Evolutionary conservation across 305 asterid genomes (phyloP).

Genomic region (Fraxinus baroniana): DNA sequence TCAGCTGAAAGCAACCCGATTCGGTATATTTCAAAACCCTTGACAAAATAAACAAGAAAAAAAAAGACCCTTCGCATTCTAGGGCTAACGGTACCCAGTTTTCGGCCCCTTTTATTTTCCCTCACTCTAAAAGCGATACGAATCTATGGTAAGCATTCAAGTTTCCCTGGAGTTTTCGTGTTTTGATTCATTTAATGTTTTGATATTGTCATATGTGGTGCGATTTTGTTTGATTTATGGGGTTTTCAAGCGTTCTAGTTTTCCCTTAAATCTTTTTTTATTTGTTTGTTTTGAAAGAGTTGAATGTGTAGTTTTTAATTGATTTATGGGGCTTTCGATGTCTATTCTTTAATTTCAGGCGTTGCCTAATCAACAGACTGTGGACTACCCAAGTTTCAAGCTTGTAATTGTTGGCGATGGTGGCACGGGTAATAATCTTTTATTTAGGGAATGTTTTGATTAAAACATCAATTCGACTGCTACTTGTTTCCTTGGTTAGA

Average conservation of each 20-base stretch:
- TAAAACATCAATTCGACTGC: not conserved
- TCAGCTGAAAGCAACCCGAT: slow-evolving; percentile 33
- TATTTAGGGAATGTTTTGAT: not conserved
- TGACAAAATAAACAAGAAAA: not conserved
- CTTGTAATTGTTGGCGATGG: slow-evolving; percentile 83
- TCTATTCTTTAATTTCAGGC: slow-evolving; percentile 33
- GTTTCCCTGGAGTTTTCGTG: not conserved
- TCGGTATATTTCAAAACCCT: slow-evolving; percentile 15
- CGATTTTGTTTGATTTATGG: not conserved
- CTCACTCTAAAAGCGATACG: not conserved
- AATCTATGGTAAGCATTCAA: not conserved
- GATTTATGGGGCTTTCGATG: not conserved
- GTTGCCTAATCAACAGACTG: slow-evolving; percentile 70
- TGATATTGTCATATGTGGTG: not conserved
- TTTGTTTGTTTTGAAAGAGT: not conserved
- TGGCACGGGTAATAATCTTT: slow-evolving; percentile 51
- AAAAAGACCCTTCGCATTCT: slow-evolving; percentile 15
- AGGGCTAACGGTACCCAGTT: not conserved
- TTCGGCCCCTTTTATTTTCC: not conserved
- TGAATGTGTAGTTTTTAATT: not conserved
- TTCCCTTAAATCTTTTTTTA: not conserved
- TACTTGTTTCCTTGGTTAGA: not conserved
- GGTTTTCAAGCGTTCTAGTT: not conserved
- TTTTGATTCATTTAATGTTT: not conserved
- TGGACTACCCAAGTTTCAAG: slow-evolving; percentile 76